Base-by-base conservation (phyloP, 352 stramenopile genomes). In the Thalassiosira hispida region DNA sequence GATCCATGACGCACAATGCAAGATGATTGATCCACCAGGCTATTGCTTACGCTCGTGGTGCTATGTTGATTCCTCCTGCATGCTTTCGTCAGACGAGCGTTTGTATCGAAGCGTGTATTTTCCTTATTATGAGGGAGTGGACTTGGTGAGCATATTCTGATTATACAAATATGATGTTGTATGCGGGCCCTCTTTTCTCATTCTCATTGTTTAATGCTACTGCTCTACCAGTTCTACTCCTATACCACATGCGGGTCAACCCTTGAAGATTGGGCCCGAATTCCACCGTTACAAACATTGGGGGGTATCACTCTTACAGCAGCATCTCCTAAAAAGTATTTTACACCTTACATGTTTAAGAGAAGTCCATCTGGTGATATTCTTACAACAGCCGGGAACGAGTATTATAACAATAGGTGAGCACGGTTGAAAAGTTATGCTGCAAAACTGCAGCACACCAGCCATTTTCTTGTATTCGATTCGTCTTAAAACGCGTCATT, bases 321-420 rank as follows among this genome's bases (percentile, higher is more conserved):
- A 4, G 14, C 47, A 56, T 12, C 16, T 56, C 47, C 47, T 29
- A 29, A 8, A 18, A 18, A 14, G 2, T 56, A 56, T n/a, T 56
- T 56, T 25, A 9, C 22, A 16, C 47, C 47, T 14, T 31, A 31
- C 18, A 23, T 29, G 1, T 56, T 20, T 27, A 56, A 56, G 27
- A 56, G 18, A 18, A 18, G n/a, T 47, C n/a, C 31, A 38, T 9
- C 31, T 38, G 31, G 31, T 38, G 31, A 38, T 38, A 38, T 38
- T 8, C 31, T 38, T 8, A 38, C 31, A 38, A 6, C 14, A 31
- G 18, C 7, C 5, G 47, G 47, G 1, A 18, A 31, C 14, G 47
- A 56, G 12, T 56, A 56, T 56, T 56, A 56, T 29, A 56, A 56
- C 22, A 29, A 56, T 31, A 56, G 47, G 47, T 56, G 20, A 11